Conservation (phyloP, 2,329 filamentous ascomycete species). For the Emergomyces pasteurianus region DNA sequence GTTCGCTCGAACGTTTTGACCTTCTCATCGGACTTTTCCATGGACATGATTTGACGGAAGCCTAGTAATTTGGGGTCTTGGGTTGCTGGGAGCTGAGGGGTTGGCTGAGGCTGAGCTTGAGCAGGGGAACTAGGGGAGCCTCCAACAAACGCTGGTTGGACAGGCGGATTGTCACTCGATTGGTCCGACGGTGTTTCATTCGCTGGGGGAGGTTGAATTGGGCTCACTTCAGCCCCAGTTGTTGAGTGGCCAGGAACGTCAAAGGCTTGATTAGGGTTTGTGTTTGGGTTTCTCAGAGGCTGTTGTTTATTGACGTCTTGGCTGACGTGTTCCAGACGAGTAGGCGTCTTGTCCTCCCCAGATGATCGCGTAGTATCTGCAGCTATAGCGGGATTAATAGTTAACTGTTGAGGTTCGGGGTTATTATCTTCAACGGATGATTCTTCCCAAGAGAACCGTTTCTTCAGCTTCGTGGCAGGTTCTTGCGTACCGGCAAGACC, state of each 20-base stretch:
- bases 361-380: background rate
- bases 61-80: conserved; percentile 37
- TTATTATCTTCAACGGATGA: conserved; percentile 10
- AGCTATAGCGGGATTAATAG: background rate
- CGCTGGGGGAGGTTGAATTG: background rate
- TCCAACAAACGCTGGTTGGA: background rate
- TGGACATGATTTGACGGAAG: conserved; percentile 66
- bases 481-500: conserved; percentile 5
- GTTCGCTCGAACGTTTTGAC: conserved; percentile 64
- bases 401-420: conserved; percentile 1
- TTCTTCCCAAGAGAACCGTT: conserved; percentile 35
- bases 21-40: conserved; percentile 54
- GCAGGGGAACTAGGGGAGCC: background rate
- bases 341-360: background rate
- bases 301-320: background rate
- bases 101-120: background rate
- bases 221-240: background rate
- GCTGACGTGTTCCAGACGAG: background rate
- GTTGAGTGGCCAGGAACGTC: background rate
- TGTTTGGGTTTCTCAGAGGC: background rate
- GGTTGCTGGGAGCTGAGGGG: conserved; percentile 9
- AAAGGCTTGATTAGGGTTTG: background rate
- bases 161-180: background rate
- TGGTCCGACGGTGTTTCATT: background rate
- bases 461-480: conserved; percentile 20